Evolutionary conservation across 1,139 yeast genomes (phyloP), one percentile per base, ranked within the genome.

Genomic region (Hemisphaericaspora subhashii): DNA sequence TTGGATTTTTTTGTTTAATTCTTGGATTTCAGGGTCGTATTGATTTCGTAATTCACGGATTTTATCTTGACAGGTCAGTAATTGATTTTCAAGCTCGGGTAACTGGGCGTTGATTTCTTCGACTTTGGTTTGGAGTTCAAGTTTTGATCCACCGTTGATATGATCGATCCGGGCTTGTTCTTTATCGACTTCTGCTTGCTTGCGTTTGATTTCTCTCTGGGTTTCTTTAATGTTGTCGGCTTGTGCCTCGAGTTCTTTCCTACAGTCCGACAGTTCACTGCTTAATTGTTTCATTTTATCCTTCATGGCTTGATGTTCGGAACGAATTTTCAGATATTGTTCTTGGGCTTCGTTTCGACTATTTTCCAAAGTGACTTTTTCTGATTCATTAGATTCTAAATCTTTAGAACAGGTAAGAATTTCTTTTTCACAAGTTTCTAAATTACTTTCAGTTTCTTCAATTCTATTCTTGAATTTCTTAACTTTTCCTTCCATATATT

Each of bases 141-240:
- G 67, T 37, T 62, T 63, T 4, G 77, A 61, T 11, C 74, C 73
- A 15, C 78, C 74, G 42, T 64, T 64, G 17, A 61, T 55, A 13
- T 57, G 62, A 33, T 66, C 66, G 11, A 77, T 60, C 38, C 66
- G 62, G 23, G 53, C 55, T 38, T 67, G 64, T 41, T 74, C 75
- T 11, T 38, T 36, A 8, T 35, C 45, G 4, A 60, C 75, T 60
- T 31, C 45, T 3, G 49, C 42, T 22, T 54, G 44, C 18, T 60
- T 18, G 16, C 36, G 42, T 28, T 43, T 18, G 35, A 50, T 41
- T 39, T 51, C 47, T 13, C 36, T 31, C 4, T 38, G 15, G 31
- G 40, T 35, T 9, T 35, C 38, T 7, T 36, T 26, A 16, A 40
- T 27, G 29, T 43, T 50, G 2, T 23, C 20, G 21, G 33, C 26